Conservation (phyloP, 2,329 filamentous ascomycete genomes). For the Hawksworthiomyces lignivorus region DNA sequence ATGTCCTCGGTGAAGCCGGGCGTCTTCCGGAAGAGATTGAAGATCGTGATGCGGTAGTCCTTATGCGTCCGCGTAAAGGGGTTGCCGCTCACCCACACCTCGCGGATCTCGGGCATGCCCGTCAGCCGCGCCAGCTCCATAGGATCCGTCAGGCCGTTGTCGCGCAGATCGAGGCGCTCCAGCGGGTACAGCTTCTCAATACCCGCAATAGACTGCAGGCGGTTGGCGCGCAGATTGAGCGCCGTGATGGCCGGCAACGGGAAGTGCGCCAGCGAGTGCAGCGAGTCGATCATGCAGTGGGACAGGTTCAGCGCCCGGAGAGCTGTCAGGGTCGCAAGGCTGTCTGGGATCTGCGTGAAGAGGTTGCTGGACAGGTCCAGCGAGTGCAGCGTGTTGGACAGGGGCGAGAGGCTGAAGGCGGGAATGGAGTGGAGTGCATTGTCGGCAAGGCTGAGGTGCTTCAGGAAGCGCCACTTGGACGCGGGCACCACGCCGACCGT, state of each 20-base stretch:
- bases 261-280: conserved; percentile 78
- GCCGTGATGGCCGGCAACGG: conserved; percentile 90
- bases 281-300: conserved; percentile 93
- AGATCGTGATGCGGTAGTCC: conserved; percentile 80
- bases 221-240: conserved; percentile 83
- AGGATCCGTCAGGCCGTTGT: conserved; percentile 86
- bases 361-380: conserved; percentile 89
- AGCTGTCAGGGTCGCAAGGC: conserved; percentile 73
- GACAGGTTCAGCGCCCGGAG: conserved; percentile 90
- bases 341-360: conserved; percentile 91
- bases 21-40: conserved; percentile 88
- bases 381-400: conserved; percentile 83
- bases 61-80: conserved; percentile 83
- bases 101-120: conserved; percentile 80
- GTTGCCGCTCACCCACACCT: conserved; percentile 89
- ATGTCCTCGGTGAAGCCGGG: conserved; percentile 89
- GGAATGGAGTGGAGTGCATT: conserved; percentile 81
- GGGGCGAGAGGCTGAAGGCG: conserved; percentile 65
- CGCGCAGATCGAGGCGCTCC: conserved; percentile 82
- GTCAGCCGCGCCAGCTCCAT: conserved; percentile 85
- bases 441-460: conserved; percentile 84
- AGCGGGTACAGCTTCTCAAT: conserved; percentile 83
- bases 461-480: conserved; percentile 90
- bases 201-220: conserved; percentile 77
- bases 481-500: conserved; percentile 64